These are phyloP conservation scores for Omphalotus guepiniiformis DNA, from an alignment of 768 basidiomycete species.

Conservation along the genomic window DNA sequence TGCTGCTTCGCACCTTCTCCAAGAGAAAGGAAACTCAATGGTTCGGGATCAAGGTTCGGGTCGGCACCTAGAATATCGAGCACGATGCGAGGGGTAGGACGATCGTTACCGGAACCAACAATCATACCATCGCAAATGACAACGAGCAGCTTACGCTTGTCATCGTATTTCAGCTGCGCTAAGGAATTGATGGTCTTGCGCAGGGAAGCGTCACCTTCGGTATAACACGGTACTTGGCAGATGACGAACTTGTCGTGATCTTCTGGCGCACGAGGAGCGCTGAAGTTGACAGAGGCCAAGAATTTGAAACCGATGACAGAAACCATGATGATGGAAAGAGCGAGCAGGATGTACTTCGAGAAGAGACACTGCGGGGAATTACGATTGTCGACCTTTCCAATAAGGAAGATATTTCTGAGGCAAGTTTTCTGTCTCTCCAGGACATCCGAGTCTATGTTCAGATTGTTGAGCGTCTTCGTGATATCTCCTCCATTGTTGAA, in stretches of 20 bases:
- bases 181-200: slow-evolving; percentile 90
- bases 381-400: slow-evolving; percentile 90
- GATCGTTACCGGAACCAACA: slow-evolving; percentile 94
- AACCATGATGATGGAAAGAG: slow-evolving; percentile 88
- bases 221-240: slow-evolving; percentile 98
- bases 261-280: slow-evolving; percentile 76
- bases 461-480: slow-evolving; percentile 64
- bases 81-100: slow-evolving; percentile 93
- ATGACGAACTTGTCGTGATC: slow-evolving; percentile 97
- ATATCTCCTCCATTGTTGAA: slow-evolving; percentile 73
- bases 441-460: slow-evolving; percentile 52
- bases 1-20: slow-evolving; percentile 95
- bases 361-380: slow-evolving; percentile 91
- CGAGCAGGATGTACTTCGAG: slow-evolving; percentile 86
- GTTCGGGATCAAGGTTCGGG: slow-evolving; percentile 90
- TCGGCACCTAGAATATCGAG: slow-evolving; percentile 95
- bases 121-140: slow-evolving; percentile 98
- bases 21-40: slow-evolving; percentile 88
- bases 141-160: slow-evolving; percentile 92
- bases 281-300: slow-evolving; percentile 85
- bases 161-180: slow-evolving; percentile 93
- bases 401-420: slow-evolving; percentile 87
- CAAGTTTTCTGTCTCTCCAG: slow-evolving; percentile 79
- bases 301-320: slow-evolving; percentile 96
- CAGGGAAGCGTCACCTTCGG: slow-evolving; percentile 87